Evolutionary conservation across 2,329 filamentous ascomycete species (phyloP).

Genomic region (Aspergillus fumigatiaffinis): DNA sequence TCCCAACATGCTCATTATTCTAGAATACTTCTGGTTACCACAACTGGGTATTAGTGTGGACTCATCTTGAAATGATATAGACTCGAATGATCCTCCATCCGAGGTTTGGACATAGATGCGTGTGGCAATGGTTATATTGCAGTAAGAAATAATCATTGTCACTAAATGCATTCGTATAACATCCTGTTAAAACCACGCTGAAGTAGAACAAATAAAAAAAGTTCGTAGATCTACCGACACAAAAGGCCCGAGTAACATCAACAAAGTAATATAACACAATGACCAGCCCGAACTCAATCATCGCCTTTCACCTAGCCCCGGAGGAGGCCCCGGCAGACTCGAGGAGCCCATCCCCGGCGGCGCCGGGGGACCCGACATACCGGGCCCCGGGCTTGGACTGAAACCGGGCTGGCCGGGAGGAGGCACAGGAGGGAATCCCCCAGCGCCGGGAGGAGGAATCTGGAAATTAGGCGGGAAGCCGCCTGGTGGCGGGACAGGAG

Average conservation of each 20-base stretch:
- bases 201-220: neutral
- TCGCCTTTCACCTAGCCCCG: slow-evolving; percentile 28
- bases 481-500: slow-evolving; percentile 45
- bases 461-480: slow-evolving; percentile 30
- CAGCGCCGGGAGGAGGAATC: slow-evolving; percentile 21
- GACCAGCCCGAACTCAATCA: slow-evolving; percentile 9
- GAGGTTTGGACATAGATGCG: too few relatives aligned
- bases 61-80: neutral
- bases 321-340: slow-evolving; percentile 20
- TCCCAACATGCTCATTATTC: neutral
- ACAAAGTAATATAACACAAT: neutral
- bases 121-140: too few relatives aligned
- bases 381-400: slow-evolving; percentile 25
- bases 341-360: slow-evolving; percentile 23
- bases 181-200: neutral
- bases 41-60: neutral
- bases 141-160: neutral
- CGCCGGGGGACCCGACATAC: slow-evolving; percentile 26
- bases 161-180: neutral
- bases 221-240: neutral
- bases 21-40: neutral
- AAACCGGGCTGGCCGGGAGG: slow-evolving; percentile 24
- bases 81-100: too few relatives aligned
- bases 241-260: neutral
- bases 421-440: slow-evolving; percentile 32